Conservation (phyloP, 2,329 filamentous ascomycete genomes). For the Trichoderma sp. region DNA sequence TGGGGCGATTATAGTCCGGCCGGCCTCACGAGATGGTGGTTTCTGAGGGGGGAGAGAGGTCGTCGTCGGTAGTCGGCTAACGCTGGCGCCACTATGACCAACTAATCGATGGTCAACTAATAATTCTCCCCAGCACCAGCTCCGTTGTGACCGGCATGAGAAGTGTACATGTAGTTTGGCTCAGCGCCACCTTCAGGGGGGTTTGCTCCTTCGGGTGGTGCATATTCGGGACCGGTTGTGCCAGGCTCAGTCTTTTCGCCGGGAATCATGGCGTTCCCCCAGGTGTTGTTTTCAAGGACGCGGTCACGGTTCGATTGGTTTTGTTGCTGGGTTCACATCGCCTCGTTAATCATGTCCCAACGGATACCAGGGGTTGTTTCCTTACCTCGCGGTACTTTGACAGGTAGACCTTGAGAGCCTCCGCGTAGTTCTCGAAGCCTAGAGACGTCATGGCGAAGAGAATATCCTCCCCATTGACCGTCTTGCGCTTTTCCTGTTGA, state of each 20-base stretch:
- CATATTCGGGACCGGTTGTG: slow-evolving; percentile 43
- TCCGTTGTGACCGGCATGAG: slow-evolving; percentile 62
- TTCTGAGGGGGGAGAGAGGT: background rate
- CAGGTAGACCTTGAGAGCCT: slow-evolving; percentile 96
- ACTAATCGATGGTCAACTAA: slow-evolving; percentile 37
- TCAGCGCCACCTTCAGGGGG: slow-evolving; percentile 47
- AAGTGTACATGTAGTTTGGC: slow-evolving; percentile 55
- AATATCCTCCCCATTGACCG: slow-evolving; percentile 98
- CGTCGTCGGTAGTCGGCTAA: background rate
- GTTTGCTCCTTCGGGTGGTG: slow-evolving; percentile 48
- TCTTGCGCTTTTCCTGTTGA: slow-evolving; percentile 99
- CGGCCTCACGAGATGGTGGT: background rate
- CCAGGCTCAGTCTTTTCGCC: slow-evolving; percentile 41
- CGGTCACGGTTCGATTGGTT: slow-evolving; percentile 47
- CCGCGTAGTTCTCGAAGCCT: slow-evolving; percentile 97
- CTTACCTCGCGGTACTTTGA: slow-evolving; percentile 97
- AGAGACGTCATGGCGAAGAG: slow-evolving; percentile 98
- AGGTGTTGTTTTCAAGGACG: slow-evolving; percentile 41
- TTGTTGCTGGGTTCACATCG: slow-evolving; percentile 42
- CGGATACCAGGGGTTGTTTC: slow-evolving; percentile 14
- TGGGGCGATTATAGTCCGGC: background rate
- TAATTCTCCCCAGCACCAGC: slow-evolving; percentile 56
- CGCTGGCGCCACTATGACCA: background rate
- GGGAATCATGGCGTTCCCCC: slow-evolving; percentile 39
- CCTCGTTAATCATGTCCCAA: background rate